Evolutionary conservation across 2,329 filamentous ascomycete genomes (phyloP).

Genomic region (Cordyceps cateniannulata): DNA sequence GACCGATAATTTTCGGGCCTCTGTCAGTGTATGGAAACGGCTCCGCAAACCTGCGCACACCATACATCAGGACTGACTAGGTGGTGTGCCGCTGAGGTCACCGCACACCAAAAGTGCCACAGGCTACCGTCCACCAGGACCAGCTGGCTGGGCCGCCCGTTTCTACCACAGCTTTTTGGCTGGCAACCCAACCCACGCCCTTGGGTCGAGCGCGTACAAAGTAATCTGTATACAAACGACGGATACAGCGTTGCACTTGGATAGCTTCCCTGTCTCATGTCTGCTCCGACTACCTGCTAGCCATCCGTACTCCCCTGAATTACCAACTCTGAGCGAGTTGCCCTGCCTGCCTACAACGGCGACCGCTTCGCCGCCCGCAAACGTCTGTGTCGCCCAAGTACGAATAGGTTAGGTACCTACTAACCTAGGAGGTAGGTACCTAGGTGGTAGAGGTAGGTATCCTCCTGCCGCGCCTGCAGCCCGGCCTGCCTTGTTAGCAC

Average conservation of each 20-base stretch:
- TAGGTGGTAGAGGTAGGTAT: neutral
- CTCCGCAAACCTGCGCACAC: neutral
- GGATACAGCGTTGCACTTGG: neutral
- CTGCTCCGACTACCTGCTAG: neutral
- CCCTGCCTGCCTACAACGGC: too few relatives aligned
- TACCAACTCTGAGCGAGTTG: neutral
- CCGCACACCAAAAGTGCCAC: neutral
- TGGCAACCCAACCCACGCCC: neutral
- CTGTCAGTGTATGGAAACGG: neutral
- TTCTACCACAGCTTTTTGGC: neutral
- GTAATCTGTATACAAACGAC: too few relatives aligned
- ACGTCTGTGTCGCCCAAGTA: neutral
- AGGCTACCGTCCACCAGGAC: neutral
- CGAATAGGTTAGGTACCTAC: too few relatives aligned
- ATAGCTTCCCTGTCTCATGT: neutral
- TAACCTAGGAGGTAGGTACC: too few relatives aligned
- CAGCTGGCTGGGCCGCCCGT: constrained; percentile 4
- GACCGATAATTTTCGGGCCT: constrained; percentile 14
- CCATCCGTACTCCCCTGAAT: neutral
- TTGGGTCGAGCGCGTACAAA: neutral
- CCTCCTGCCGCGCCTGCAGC: neutral
- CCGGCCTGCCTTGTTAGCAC: neutral
- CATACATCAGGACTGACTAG: neutral
- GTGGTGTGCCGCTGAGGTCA: constrained; percentile 5
- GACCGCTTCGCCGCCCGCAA: too few relatives aligned